Evolutionary conservation across 108 stramenopile species (phyloP).

Genomic region (Pseudonitzschia multiseries): DNA sequence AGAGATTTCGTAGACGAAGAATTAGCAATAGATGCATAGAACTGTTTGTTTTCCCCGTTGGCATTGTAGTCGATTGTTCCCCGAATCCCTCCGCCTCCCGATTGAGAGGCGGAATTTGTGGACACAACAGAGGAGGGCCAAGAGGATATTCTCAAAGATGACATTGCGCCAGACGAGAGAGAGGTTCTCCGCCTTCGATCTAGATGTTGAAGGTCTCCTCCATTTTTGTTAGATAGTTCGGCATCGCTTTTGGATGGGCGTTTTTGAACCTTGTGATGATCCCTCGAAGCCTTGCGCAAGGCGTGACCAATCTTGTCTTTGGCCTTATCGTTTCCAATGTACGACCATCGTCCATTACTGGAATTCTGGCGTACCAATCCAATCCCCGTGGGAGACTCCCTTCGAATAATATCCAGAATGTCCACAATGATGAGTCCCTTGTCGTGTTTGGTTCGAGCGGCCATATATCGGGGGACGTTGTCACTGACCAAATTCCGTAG

Average conservation of each 20-base stretch:
- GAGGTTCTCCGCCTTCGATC: neutral
- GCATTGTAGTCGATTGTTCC: neutral
- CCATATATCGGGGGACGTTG: constrained; percentile 31
- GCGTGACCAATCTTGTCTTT: constrained; percentile 47
- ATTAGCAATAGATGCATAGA: neutral
- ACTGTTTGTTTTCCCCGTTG: neutral
- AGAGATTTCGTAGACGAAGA: neutral
- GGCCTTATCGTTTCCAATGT: constrained; percentile 31
- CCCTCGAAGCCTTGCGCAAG: constrained; percentile 16
- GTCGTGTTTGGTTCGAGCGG: constrained; percentile 27
- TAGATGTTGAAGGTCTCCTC: neutral
- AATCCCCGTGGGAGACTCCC: constrained; percentile 17
- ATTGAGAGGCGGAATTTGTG: neutral
- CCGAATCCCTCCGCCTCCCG: neutral
- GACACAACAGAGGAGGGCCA: neutral
- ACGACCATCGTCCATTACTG: constrained; percentile 30
- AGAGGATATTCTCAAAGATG: neutral
- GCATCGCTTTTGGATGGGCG: neutral
- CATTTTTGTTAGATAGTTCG: neutral
- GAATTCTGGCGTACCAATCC: constrained; percentile 32
- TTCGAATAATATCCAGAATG: constrained; percentile 27
- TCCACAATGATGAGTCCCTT: constrained; percentile 33
- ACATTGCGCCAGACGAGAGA: neutral
- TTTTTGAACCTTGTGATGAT: neutral
- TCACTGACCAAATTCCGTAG: constrained; percentile 34